Evolutionary conservation across 106 monocot species (phyloP).

Genomic region (Alisma plantagoaquatica): DNA sequence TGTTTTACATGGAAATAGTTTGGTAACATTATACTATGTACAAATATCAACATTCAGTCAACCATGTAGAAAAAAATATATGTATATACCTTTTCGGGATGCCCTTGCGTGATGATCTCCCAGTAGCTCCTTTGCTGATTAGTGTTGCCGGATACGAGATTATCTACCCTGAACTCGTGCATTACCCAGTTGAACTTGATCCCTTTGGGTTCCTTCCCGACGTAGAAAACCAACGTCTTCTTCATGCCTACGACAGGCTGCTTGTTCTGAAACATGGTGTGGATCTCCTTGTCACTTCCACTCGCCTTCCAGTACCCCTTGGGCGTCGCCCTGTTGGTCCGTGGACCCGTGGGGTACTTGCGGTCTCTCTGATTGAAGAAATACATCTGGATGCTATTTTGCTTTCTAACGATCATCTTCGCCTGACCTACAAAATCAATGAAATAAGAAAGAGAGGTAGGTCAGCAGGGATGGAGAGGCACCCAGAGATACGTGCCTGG

Average conservation of each 20-base stretch:
- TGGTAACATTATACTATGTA: too few relatives aligned
- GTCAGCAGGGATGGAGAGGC: not conserved
- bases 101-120: too few relatives aligned
- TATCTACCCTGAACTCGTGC: conserved; percentile 59
- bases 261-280: not conserved
- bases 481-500: conserved; percentile 8
- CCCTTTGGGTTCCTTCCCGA: conserved; percentile 14
- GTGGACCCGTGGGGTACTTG: conserved; percentile 9
- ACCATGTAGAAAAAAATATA: too few relatives aligned
- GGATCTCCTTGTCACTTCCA: conserved; percentile 24
- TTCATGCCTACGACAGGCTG: conserved; percentile 33
- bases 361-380: conserved; percentile 30
- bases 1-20: too few relatives aligned
- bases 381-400: too few relatives aligned
- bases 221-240: conserved; percentile 28
- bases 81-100: too few relatives aligned
- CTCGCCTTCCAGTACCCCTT: conserved; percentile 47
- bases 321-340: conserved; percentile 12
- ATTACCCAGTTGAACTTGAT: conserved; percentile 34
- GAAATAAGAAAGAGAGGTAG: too few relatives aligned
- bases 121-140: too few relatives aligned
- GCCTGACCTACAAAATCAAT: too few relatives aligned
- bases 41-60: too few relatives aligned
- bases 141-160: too few relatives aligned
- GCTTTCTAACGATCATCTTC: too few relatives aligned